phyloP scores from a whole-genome alignment of 352 stramenopile species.

The Pythium biforme region DNA sequence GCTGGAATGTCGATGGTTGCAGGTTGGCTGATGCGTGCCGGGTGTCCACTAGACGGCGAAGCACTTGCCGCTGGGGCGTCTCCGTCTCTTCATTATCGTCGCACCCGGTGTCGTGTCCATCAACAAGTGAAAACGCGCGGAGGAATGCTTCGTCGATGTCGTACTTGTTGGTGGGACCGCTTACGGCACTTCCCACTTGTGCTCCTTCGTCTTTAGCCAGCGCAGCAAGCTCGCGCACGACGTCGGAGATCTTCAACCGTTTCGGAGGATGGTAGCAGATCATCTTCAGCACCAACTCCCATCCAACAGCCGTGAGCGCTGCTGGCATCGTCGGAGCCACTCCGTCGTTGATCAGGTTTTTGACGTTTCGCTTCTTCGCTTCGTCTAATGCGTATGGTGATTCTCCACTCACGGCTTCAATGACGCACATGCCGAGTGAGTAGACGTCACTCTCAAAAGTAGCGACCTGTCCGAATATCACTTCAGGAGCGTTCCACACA shows the following conservation, averaged over 20 bases:
- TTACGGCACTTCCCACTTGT: too few relatives aligned
- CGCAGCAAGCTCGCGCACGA: slow-evolving; percentile 9
- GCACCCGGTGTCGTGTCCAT: too few relatives aligned
- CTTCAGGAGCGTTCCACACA: slow-evolving; percentile 25
- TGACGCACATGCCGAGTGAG: slow-evolving; percentile 33
- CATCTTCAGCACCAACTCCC: slow-evolving; percentile 10
- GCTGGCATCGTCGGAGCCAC: neutral
- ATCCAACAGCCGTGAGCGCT: neutral
- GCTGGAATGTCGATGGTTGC: neutral
- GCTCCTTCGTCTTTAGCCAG: slow-evolving; percentile 6
- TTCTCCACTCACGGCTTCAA: slow-evolving; percentile 31
- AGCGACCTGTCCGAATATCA: slow-evolving; percentile 2
- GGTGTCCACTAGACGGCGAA: neutral
- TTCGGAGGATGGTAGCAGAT: neutral
- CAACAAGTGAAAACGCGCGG: too few relatives aligned
- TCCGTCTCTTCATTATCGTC: too few relatives aligned
- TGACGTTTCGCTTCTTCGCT: neutral
- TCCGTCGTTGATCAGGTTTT: neutral
- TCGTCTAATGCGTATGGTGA: slow-evolving; percentile 6
- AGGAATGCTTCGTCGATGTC: too few relatives aligned
- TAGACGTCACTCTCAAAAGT: slow-evolving; percentile 24
- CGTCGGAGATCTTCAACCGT: slow-evolving; percentile 7
- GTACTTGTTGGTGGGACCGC: too few relatives aligned
- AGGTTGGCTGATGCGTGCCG: neutral
- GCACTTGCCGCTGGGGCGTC: neutral